These are phyloP conservation scores for Papiliotrema flavescens DNA, from an alignment of 1,284 basidiomycete genomes.

Conservation along the genomic window DNA sequence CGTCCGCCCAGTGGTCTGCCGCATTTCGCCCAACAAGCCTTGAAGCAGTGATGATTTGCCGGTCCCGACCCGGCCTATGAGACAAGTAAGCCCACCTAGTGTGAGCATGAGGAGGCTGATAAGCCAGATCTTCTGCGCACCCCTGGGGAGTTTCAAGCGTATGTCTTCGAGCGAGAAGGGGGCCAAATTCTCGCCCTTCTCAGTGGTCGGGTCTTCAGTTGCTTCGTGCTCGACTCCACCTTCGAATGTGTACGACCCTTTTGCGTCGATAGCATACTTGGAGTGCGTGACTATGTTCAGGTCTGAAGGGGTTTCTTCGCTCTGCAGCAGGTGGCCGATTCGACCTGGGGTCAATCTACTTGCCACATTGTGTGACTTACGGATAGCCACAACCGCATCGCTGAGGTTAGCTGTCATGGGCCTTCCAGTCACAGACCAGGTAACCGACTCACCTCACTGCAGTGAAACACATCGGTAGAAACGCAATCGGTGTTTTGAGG, in stretches of 20 bases:
- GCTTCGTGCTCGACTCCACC: background rate
- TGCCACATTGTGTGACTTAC: background rate
- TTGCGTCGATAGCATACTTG: slow-evolving; percentile 56
- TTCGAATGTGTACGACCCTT: slow-evolving; percentile 70
- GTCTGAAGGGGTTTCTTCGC: slow-evolving; percentile 61
- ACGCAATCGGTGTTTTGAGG: slow-evolving; percentile 29
- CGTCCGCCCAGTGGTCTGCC: slow-evolving; percentile 56
- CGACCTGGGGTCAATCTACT: slow-evolving; percentile 8
- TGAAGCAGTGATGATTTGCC: slow-evolving; percentile 59
- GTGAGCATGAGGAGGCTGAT: background rate
- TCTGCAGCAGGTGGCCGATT: slow-evolving; percentile 13
- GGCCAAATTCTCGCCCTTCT: background rate
- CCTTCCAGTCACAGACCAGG: too few relatives aligned
- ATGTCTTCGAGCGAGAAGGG: background rate
- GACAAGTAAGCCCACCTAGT: slow-evolving; percentile 27
- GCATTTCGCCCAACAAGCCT: slow-evolving; percentile 72
- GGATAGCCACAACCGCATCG: slow-evolving; percentile 4
- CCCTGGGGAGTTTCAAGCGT: background rate
- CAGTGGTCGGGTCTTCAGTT: background rate
- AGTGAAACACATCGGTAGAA: slow-evolving; percentile 46
- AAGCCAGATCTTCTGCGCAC: background rate
- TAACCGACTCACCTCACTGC: slow-evolving; percentile 50
- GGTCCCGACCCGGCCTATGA: slow-evolving; percentile 38
- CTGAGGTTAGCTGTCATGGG: too few relatives aligned
- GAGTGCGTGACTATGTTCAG: slow-evolving; percentile 53